phyloP scores from a whole-genome alignment of 2,329 filamentous ascomycete species.

The Pleomassaria siparia region DNA sequence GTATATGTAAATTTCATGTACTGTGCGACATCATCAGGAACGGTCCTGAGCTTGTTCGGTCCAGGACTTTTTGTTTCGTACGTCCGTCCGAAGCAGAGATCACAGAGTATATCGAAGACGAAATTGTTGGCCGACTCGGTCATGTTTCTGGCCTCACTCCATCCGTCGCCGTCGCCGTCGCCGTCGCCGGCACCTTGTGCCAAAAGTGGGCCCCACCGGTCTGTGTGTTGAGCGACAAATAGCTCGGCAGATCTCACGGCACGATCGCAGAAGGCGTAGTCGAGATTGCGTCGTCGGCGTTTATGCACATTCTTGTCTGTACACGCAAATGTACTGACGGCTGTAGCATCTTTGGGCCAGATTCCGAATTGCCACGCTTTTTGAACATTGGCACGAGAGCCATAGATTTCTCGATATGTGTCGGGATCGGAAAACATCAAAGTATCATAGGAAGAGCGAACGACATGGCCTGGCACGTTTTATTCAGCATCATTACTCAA shows the following conservation, averaged over 20 bases:
- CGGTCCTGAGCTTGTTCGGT: slow-evolving; percentile 14
- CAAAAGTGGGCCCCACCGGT: background rate
- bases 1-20: slow-evolving; percentile 12
- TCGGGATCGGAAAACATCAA: slow-evolving; percentile 1
- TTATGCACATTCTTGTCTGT: slow-evolving; percentile 1
- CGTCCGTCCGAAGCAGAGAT: slow-evolving; percentile 39
- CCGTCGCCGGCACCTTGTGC: background rate
- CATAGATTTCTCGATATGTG: slow-evolving; percentile 2
- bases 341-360: slow-evolving; percentile 2
- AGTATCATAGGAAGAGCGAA: slow-evolving; percentile 3
- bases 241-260: background rate
- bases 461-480: background rate
- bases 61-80: slow-evolving; percentile 36
- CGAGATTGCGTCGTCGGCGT: background rate
- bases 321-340: slow-evolving; percentile 3
- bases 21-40: slow-evolving; percentile 10
- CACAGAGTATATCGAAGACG: slow-evolving; percentile 49
- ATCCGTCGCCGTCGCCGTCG: background rate
- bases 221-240: slow-evolving; percentile 1
- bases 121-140: slow-evolving; percentile 30
- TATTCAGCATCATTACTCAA: background rate
- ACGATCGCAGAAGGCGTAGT: background rate
- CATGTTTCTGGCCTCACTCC: slow-evolving; percentile 13
- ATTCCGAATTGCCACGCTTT: background rate
- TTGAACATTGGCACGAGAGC: slow-evolving; percentile 1